These are phyloP conservation scores for Leccinum obscurum DNA, from an alignment of 768 basidiomycete genomes.

Conservation along the genomic window DNA sequence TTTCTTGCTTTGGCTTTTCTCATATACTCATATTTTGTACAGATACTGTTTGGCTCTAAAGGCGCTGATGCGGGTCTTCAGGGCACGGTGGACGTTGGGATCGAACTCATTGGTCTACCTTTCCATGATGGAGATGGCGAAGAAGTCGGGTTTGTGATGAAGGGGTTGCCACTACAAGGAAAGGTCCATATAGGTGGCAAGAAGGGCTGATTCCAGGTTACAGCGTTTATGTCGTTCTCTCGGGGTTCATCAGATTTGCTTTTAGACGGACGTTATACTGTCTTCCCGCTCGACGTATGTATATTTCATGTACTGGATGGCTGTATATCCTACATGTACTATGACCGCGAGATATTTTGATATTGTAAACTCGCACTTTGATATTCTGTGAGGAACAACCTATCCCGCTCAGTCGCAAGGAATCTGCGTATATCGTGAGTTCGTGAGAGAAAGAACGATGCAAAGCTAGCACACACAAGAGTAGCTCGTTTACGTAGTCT, in stretches of 20 bases:
- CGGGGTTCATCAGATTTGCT: background rate
- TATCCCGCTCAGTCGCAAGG: constrained; percentile 72
- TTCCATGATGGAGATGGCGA: constrained; percentile 40
- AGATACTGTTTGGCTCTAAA: constrained; percentile 68
- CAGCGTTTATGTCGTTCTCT: background rate
- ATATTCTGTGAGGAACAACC: constrained; percentile 78
- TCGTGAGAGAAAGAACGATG: background rate
- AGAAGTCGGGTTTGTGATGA: constrained; percentile 53
- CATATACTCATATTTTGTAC: constrained; percentile 4
- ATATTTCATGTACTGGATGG: constrained; percentile 1
- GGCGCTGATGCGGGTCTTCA: constrained; percentile 71
- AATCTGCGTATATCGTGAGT: constrained; percentile 47
- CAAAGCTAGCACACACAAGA: constrained; percentile 54
- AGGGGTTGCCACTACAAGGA: constrained; percentile 66
- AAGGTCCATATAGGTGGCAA: constrained; percentile 60
- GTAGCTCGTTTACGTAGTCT: constrained; percentile 88
- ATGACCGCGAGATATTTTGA: constrained; percentile 76
- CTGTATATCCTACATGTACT: background rate
- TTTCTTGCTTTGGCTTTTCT: constrained; percentile 1
- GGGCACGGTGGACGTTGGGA: constrained; percentile 61
- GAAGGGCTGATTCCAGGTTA: constrained; percentile 32
- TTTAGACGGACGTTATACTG: constrained; percentile 4
- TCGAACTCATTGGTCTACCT: constrained; percentile 62
- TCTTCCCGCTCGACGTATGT: constrained; percentile 3
- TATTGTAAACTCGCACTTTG: constrained; percentile 74